phyloP scores from a whole-genome alignment of 257 asterid genomes.

The Apocynum venetum region DNA sequence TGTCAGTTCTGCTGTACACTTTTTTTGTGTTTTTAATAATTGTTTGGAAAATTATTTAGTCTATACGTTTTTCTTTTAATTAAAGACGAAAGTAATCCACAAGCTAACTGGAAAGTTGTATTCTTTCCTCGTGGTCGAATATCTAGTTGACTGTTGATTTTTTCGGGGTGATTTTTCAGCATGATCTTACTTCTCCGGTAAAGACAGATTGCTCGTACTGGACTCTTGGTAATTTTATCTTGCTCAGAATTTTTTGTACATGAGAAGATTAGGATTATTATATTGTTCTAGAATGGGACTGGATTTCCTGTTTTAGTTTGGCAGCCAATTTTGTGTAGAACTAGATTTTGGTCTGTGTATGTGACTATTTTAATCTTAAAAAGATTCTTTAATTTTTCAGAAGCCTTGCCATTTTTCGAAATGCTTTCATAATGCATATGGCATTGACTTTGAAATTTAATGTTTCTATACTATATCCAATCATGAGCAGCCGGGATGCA shows the following conservation, averaged over 20 bases:
- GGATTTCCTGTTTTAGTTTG: neutral
- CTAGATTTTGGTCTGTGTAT: neutral
- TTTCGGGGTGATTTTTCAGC: conserved; percentile 33
- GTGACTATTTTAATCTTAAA: neutral
- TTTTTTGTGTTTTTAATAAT: neutral
- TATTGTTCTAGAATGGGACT: neutral
- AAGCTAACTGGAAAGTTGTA: neutral
- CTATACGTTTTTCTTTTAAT: neutral
- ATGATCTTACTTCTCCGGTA: conserved; percentile 73
- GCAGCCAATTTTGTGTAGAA: neutral
- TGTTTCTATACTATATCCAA: neutral
- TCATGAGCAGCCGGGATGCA: neutral
- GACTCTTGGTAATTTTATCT: conserved; percentile 70
- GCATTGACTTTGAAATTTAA: neutral
- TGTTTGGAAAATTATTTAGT: neutral
- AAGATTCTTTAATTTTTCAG: neutral
- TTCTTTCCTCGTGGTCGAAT: neutral
- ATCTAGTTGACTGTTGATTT: neutral
- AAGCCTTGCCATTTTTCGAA: neutral
- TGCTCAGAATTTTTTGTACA: neutral
- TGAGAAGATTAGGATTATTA: neutral
- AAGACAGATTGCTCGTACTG: conserved; percentile 94
- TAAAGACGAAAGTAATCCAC: neutral
- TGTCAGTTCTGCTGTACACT: conserved; percentile 30
- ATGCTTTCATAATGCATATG: neutral